Conservation (phyloP, 495 filamentous ascomycete genomes). For the Sphaerosporella brunnea region DNA sequence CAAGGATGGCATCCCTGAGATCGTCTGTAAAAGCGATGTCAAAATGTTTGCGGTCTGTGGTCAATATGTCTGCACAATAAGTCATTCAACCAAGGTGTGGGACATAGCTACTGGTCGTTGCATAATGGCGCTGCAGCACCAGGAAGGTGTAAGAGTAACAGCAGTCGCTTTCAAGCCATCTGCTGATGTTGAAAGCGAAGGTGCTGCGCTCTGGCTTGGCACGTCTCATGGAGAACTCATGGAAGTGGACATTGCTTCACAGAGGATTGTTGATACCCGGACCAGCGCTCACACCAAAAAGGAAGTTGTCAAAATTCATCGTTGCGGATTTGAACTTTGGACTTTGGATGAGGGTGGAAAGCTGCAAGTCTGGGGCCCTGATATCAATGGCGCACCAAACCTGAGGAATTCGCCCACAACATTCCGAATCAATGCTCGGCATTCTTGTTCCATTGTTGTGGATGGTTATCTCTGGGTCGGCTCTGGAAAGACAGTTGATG, state of each 20-base stretch:
- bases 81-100: slow-evolving; percentile 73
- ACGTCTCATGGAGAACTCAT: slow-evolving; percentile 71
- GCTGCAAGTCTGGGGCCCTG: slow-evolving; percentile 71
- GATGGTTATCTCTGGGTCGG: slow-evolving; percentile 75
- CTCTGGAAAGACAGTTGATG: slow-evolving; percentile 66
- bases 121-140: slow-evolving; percentile 61
- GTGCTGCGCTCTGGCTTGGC: slow-evolving; percentile 73
- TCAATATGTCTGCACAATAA: slow-evolving; percentile 68
- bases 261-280: slow-evolving; percentile 46
- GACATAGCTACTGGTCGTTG: slow-evolving; percentile 62
- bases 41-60: slow-evolving; percentile 74
- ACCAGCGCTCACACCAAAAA: slow-evolving; percentile 56
- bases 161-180: slow-evolving; percentile 75
- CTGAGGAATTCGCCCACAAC: slow-evolving; percentile 46
- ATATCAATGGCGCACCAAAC: slow-evolving; percentile 54
- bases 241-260: slow-evolving; percentile 61
- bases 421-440: slow-evolving; percentile 58
- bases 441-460: slow-evolving; percentile 71
- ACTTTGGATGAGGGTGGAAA: slow-evolving; percentile 81
- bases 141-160: slow-evolving; percentile 58
- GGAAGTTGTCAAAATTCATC: slow-evolving; percentile 72
- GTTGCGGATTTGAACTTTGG: slow-evolving; percentile 82
- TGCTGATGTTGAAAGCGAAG: slow-evolving; percentile 55
- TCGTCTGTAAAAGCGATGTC: slow-evolving; percentile 68
- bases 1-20: slow-evolving; percentile 50